Base-by-base conservation (phyloP, 164 flowering plant species). In the Magnolia kwangsiensis region DNA sequence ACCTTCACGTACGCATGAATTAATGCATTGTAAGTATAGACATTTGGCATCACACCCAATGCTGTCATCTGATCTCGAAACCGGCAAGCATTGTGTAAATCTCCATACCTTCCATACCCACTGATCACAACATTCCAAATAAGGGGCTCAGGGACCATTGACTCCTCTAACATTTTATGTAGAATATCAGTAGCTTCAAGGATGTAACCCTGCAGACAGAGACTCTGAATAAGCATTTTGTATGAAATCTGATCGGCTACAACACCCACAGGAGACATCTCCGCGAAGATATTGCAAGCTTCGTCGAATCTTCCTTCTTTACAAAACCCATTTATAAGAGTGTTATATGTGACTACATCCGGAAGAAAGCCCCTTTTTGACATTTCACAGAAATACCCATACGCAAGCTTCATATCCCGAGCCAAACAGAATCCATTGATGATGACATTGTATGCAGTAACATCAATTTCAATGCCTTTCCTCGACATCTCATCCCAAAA, bases 111-210 rank as follows among this genome's bases (percentile, higher is more conserved):
- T 64, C 93, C 93, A 82, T 81, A 84, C 37, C 86, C 83, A 82
- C 90, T 79, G 72, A 93, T 91, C 45, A 93, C 58, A 31, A 81
- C 77, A 84, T 93, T 93, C 97, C 97, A 93, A 69, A 90, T 74
- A 37, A 79, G 79, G 78, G 89, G 85, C 55, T 83, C 83, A 10
- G 96, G 92, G 71, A 86, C 71, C 67, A 86, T 37, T 20, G 86
- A 87, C 69, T 82, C 83, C 66, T 87, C 82, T 71, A 90, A 77
- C 93, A 91, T 88, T 73, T 23, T 64, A 23, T 50, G 71, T 77
- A 91, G 84, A 79, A 86, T 80, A 29, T 81, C 72, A 19, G 70
- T 76, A 68, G 98, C 98, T 77, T 68, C 85, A 23, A 18, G 64
- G 29, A 82, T 81, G 81, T 88, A 83, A 68, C 90, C 90, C 51